Evolutionary conservation across 257 asterid species (phyloP), one percentile per base, ranked within the genome.

Genomic region (Solanum corneliomulleri): DNA sequence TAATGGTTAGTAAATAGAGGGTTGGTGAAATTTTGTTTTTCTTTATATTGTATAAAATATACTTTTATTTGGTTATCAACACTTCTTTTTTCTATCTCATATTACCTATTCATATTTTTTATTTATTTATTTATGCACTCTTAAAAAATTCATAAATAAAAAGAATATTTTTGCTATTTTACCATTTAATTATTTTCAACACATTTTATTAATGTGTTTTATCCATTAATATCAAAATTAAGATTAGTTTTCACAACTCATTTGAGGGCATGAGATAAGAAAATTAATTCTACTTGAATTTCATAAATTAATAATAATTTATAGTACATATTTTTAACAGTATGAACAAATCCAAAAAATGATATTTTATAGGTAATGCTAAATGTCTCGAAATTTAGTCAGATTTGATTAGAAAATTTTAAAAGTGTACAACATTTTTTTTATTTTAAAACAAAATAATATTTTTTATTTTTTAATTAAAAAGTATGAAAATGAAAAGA

Each of bases 1-100:
- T 42, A 77, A 88, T 10, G 87, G 88, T 64, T 88, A 58, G 74
- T 68, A 66, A 8, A 42, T 80, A 33, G 15, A 39, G 14, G 44
- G 13, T 1, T 47, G 21, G 3, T 86, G 49, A 4, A 56, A 2
- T 7, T 56, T 18, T 56, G 0, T 18, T 66, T 6, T 4, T 35
- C 31, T 76, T n/a, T 7, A 8, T 58, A 20, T 58, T 58, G n/a
- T n/a, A n/a, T 69, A 35, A 35, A 35, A 35, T 35, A 69, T 82
- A 39, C 68, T 37, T 83, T 83, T 41, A 37, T 52, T 58, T 27
- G 37, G 11, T 16, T 13, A 47, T 42, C n/a, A 56, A 7, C 64
- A 18, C n/a, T n/a, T 49, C 4, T n/a, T 29, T 27, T 21, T 52
- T 39, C 11, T 20, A 1, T 58, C 12, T 58, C 25, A 20, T 20